Conservation (phyloP, 1,284 basidiomycete genomes). For the Sanguinoderma infundibulare region DNA sequence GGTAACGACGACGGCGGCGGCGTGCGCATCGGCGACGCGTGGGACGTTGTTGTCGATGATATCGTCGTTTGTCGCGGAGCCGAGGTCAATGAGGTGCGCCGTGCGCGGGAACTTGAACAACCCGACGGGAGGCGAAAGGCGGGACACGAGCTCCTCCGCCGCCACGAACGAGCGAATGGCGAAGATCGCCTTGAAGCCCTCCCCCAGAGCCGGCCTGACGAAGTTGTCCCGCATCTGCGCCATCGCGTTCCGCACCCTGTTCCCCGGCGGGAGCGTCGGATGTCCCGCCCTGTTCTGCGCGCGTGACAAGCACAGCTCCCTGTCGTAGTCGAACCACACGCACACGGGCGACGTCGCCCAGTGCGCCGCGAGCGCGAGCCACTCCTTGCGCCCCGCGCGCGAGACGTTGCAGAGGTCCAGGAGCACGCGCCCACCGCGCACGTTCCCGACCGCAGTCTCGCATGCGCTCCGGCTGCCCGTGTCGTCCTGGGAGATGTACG, state of each 20-base stretch:
- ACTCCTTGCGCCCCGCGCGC: slow-evolving; percentile 47
- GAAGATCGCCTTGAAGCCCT: slow-evolving; percentile 57
- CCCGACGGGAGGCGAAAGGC: slow-evolving; percentile 47
- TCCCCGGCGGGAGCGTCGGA: slow-evolving; percentile 60
- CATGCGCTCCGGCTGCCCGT: slow-evolving; percentile 52
- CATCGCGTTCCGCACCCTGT: slow-evolving; percentile 56
- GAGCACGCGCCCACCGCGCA: slow-evolving; percentile 43
- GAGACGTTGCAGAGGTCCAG: slow-evolving; percentile 62
- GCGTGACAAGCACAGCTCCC: slow-evolving; percentile 52
- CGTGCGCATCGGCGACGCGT: slow-evolving; percentile 14
- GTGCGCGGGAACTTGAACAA: slow-evolving; percentile 67
- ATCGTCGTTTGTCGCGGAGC: slow-evolving; percentile 59
- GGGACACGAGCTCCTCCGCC: slow-evolving; percentile 48
- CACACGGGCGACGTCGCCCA: slow-evolving; percentile 52
- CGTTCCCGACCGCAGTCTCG: slow-evolving; percentile 50
- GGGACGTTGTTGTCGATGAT: slow-evolving; percentile 32
- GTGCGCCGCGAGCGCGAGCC: slow-evolving; percentile 55
- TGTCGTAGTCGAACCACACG: slow-evolving; percentile 60
- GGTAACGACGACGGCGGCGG: slow-evolving; percentile 51
- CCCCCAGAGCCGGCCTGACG: slow-evolving; percentile 45
- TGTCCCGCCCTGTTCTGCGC: slow-evolving; percentile 60
- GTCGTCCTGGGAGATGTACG: slow-evolving; percentile 60
- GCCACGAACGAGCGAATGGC: slow-evolving; percentile 54
- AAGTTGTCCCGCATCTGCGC: slow-evolving; percentile 55
- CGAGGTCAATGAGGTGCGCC: slow-evolving; percentile 59